Evolutionary conservation across 768 basidiomycete species (phyloP).

Genomic region (Hirschioporus abietinus): DNA sequence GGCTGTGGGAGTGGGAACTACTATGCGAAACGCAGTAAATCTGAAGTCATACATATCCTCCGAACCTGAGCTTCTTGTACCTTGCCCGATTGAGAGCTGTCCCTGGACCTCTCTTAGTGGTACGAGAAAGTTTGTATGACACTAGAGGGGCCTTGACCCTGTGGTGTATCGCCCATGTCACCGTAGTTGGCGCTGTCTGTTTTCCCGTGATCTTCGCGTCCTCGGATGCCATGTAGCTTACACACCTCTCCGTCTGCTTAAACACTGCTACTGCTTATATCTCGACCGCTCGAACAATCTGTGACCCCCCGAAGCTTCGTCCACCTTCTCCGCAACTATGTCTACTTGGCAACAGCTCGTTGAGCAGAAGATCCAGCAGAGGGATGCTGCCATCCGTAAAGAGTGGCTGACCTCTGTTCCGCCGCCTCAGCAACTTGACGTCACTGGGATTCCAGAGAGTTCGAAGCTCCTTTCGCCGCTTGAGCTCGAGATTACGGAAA

Average conservation of each 20-base stretch:
- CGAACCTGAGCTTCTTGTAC: neutral
- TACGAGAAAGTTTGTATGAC: neutral
- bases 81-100: neutral
- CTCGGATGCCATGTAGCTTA: neutral
- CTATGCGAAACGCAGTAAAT: neutral
- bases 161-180: neutral
- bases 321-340: neutral
- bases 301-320: neutral
- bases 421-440: slow-evolving; percentile 41
- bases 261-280: neutral
- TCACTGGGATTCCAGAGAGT: slow-evolving; percentile 46
- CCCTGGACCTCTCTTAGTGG: neutral
- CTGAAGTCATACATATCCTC: neutral
- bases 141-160: neutral
- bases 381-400: slow-evolving; percentile 51
- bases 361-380: slow-evolving; percentile 47
- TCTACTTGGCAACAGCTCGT: slow-evolving; percentile 46
- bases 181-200: neutral
- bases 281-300: neutral
- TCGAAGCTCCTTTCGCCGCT: slow-evolving; percentile 51
- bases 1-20: neutral
- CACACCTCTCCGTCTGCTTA: neutral
- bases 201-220: neutral
- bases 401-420: slow-evolving; percentile 56
- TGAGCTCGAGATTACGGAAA: slow-evolving; percentile 61